A percentile compares a stretch with the other conserved stretches of the same genome.
phyloP scores from a whole-genome alignment of 2,329 filamentous ascomycete genomes.

The Clonostachys solani region DNA sequence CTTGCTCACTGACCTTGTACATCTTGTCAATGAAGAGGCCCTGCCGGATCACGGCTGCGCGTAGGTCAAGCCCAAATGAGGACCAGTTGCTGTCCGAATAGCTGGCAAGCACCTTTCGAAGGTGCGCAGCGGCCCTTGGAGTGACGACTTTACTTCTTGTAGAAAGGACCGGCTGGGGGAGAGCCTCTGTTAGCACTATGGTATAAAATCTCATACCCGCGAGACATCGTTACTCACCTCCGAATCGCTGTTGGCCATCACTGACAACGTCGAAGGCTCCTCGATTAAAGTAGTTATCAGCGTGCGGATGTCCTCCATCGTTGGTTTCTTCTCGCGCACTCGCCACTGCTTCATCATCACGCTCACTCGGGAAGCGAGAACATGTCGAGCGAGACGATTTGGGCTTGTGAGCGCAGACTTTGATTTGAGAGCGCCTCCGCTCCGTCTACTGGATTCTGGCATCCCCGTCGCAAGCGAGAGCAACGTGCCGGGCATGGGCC shows the following conservation, averaged over 20 bases:
- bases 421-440: no score
- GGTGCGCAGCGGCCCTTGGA: no score
- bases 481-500: background rate
- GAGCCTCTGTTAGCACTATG: no score
- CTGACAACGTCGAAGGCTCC: background rate
- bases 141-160: no score
- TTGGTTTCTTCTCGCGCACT: background rate
- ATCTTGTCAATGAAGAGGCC: slow-evolving; percentile 34
- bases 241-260: background rate
- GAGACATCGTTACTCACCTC: no score
- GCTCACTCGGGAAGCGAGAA: background rate
- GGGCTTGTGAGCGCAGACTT: background rate
- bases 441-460: background rate
- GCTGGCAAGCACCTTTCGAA: background rate
- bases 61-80: background rate
- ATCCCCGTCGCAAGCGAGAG: background rate
- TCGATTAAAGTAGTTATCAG: background rate
- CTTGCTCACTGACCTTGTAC: slow-evolving; percentile 9
- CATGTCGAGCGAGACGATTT: background rate
- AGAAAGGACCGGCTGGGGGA: no score
- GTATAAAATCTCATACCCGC: no score
- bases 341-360: background rate
- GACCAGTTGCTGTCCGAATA: background rate
- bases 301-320: background rate
- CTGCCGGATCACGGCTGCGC: slow-evolving; percentile 18